Conservation (phyloP, 1,284 basidiomycete species). For the Apiotrichum porosum region DNA sequence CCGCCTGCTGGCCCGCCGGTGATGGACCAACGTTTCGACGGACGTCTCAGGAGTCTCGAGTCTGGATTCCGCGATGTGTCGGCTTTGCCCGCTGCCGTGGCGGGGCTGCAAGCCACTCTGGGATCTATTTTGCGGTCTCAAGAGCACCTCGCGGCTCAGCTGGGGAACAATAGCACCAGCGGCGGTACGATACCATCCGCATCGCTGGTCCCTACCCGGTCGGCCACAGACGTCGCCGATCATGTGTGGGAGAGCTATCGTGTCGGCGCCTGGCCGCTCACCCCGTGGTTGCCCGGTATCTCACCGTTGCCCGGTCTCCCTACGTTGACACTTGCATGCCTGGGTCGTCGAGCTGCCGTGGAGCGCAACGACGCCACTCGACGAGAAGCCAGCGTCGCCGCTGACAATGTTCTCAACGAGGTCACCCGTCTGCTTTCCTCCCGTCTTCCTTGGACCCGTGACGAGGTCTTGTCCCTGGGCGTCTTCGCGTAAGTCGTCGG, state of each 20-base stretch:
- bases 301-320: slow-evolving; percentile 33
- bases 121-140: slow-evolving; percentile 11
- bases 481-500: too few relatives aligned
- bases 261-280: slow-evolving; percentile 40
- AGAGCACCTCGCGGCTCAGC: slow-evolving; percentile 8
- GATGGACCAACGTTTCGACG: slow-evolving; percentile 9
- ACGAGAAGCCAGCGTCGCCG: slow-evolving; percentile 23
- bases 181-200: background rate
- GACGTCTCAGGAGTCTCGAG: slow-evolving; percentile 14
- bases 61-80: slow-evolving; percentile 10
- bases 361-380: slow-evolving; percentile 26
- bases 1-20: background rate
- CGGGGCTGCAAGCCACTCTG: slow-evolving; percentile 16
- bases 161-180: background rate
- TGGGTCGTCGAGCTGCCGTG: slow-evolving; percentile 31
- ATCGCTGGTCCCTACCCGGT: background rate
- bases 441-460: slow-evolving; percentile 30
- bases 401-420: slow-evolving; percentile 24
- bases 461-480: slow-evolving; percentile 40
- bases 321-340: slow-evolving; percentile 28
- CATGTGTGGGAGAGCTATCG: slow-evolving; percentile 37
- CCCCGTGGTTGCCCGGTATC: slow-evolving; percentile 43
- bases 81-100: slow-evolving; percentile 9
- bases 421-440: slow-evolving; percentile 28
- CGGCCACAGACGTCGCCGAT: slow-evolving; percentile 24